Conservation (phyloP, 805 yeast genomes). For the Candida methanosorbosa region DNA sequence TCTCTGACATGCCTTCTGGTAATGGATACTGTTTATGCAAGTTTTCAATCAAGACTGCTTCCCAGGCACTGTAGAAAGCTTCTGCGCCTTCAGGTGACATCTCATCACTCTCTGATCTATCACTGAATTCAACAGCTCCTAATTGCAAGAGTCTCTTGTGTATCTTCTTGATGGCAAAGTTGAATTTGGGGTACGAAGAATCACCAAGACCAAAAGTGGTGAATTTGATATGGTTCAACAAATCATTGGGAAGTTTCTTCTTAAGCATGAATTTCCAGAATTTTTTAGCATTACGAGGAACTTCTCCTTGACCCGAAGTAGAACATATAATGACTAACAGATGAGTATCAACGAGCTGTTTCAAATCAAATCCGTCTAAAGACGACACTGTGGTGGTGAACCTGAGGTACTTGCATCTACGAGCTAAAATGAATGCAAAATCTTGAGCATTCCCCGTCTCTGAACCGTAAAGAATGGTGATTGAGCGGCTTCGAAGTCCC, state of each 20-base stretch:
- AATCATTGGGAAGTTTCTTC: slow-evolving; percentile 49
- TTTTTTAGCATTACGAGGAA: slow-evolving; percentile 68
- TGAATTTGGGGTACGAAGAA: slow-evolving; percentile 81
- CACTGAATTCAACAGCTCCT: slow-evolving; percentile 67
- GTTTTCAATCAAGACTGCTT: slow-evolving; percentile 33
- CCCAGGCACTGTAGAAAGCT: slow-evolving; percentile 72
- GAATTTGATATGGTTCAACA: slow-evolving; percentile 53
- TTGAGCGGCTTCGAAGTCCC: slow-evolving; percentile 3
- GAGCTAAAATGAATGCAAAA: slow-evolving; percentile 57
- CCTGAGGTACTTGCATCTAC: slow-evolving; percentile 44
- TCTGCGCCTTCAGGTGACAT: slow-evolving; percentile 70
- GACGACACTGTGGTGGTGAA: slow-evolving; percentile 40
- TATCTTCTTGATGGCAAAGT: slow-evolving; percentile 78
- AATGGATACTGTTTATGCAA: slow-evolving; percentile 27
- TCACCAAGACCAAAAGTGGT: slow-evolving; percentile 91
- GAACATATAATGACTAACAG: slow-evolving; percentile 59
- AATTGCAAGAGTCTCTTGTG: slow-evolving; percentile 72
- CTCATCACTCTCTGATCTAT: slow-evolving; percentile 87
- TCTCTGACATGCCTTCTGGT: slow-evolving; percentile 19
- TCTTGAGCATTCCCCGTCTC: slow-evolving; percentile 93
- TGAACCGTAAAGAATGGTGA: slow-evolving; percentile 75
- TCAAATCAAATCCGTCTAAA: slow-evolving; percentile 53
- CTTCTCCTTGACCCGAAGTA: slow-evolving; percentile 93
- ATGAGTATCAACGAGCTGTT: slow-evolving; percentile 39
- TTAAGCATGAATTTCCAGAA: slow-evolving; percentile 71